Conservation (phyloP, 257 asterid species). For the Galeopsis tetrahit region DNA sequence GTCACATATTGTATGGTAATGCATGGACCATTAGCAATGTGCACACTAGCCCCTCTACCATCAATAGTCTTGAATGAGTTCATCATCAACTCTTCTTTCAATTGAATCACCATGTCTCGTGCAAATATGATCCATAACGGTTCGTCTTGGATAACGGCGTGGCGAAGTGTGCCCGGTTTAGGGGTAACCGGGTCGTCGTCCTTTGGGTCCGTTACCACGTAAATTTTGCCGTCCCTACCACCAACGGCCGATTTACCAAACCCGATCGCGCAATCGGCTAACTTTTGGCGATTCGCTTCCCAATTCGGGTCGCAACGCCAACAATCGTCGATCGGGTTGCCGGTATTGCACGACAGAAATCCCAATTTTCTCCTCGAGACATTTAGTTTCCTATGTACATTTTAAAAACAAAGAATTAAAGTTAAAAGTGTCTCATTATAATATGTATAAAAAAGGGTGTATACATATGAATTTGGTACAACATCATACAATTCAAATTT, state of each 20-base stretch:
- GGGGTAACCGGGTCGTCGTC: slow-evolving; percentile 61
- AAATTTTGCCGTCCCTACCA: slow-evolving; percentile 59
- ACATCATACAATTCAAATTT: no score
- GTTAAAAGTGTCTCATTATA: no score
- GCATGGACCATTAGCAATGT: slow-evolving; percentile 71
- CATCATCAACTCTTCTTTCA: slow-evolving; percentile 66
- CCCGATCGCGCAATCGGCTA: slow-evolving; percentile 69
- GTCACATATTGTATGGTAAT: slow-evolving; percentile 65
- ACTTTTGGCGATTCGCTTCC: slow-evolving; percentile 53
- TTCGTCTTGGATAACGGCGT: slow-evolving; percentile 55
- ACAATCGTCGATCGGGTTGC: slow-evolving; percentile 69
- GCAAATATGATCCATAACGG: slow-evolving; percentile 68
- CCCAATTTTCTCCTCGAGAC: slow-evolving; percentile 58
- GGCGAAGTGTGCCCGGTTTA: slow-evolving; percentile 61
- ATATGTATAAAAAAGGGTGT: no score
- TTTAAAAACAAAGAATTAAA: neutral
- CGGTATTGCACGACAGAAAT: slow-evolving; percentile 56
- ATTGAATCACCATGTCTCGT: slow-evolving; percentile 61
- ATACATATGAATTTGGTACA: no score
- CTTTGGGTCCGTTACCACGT: slow-evolving; percentile 52
- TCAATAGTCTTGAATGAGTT: slow-evolving; percentile 74
- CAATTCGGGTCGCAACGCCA: slow-evolving; percentile 65
- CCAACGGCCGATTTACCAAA: slow-evolving; percentile 70
- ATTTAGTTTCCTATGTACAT: slow-evolving; percentile 43
- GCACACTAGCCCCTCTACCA: slow-evolving; percentile 70